Conservation (phyloP, 768 basidiomycete species). For the Sarcodon sp. region DNA sequence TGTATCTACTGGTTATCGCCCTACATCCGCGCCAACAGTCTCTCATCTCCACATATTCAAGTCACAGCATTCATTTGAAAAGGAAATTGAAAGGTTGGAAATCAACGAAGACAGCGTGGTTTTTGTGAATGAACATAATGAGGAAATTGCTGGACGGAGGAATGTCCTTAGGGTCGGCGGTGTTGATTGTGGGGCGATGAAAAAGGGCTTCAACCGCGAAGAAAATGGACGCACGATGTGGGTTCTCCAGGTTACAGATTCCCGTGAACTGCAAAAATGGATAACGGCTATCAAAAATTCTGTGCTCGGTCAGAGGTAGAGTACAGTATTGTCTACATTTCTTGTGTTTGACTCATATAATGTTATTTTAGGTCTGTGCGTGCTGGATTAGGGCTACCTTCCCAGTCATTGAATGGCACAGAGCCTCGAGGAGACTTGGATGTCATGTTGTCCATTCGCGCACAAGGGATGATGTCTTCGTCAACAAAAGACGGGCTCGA, state of each 20-base stretch:
- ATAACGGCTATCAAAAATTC: conserved; percentile 62
- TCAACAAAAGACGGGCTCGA: conserved; percentile 6
- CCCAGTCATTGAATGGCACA: conserved; percentile 25
- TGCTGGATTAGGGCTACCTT: conserved; percentile 44
- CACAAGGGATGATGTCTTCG: conserved; percentile 42
- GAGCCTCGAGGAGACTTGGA: conserved; percentile 76
- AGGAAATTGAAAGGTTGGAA: conserved; percentile 60
- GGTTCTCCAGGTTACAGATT: conserved; percentile 55
- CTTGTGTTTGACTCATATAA: neutral
- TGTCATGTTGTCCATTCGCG: conserved; percentile 71
- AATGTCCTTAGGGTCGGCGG: conserved; percentile 61
- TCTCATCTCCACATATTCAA: conserved; percentile 71
- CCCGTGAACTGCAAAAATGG: conserved; percentile 59
- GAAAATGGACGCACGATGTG: conserved; percentile 48
- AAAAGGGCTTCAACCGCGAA: conserved; percentile 19
- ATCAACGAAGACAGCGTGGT: conserved; percentile 70
- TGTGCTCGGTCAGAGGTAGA: conserved; percentile 59
- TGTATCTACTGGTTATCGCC: conserved; percentile 24
- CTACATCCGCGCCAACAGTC: conserved; percentile 21
- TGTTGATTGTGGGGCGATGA: conserved; percentile 36
- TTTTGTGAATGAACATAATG: conserved; percentile 45
- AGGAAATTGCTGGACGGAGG: conserved; percentile 27
- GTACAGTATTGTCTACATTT: neutral
- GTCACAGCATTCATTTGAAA: conserved; percentile 39
- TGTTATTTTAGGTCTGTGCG: conserved; percentile 40